phyloP scores from a whole-genome alignment of 2,329 filamentous ascomycete species.

The Karstenula rhodostoma region DNA sequence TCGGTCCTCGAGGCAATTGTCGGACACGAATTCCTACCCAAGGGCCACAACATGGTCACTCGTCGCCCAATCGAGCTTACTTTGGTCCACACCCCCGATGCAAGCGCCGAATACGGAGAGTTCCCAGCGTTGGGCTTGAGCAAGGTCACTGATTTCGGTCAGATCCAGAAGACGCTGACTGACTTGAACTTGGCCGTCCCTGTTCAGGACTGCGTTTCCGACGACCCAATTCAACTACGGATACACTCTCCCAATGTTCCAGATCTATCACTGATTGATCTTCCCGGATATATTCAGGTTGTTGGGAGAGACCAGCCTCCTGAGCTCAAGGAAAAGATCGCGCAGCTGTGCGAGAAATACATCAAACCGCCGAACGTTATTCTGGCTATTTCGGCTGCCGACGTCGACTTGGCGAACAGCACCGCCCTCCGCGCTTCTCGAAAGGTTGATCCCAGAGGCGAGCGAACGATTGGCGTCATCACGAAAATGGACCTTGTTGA shows the following conservation, averaged over 20 bases:
- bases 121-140: constrained; percentile 91
- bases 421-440: constrained; percentile 89
- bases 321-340: constrained; percentile 93
- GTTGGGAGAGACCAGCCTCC: constrained; percentile 88
- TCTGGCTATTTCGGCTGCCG: constrained; percentile 93
- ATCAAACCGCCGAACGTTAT: constrained; percentile 97
- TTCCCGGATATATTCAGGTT: constrained; percentile 97
- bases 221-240: constrained; percentile 94
- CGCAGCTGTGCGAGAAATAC: constrained; percentile 96
- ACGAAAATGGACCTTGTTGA: constrained; percentile 99
- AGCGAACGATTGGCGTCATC: constrained; percentile 97
- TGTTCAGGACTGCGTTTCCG: constrained; percentile 88
- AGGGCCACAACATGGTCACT: constrained; percentile 99
- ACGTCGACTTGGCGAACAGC: constrained; percentile 96
- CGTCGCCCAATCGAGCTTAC: constrained; percentile 94
- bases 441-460: constrained; percentile 90
- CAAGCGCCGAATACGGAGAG: constrained; percentile 89
- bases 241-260: constrained; percentile 97
- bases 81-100: constrained; percentile 90
- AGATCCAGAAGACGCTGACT: constrained; percentile 91
- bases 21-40: constrained; percentile 95
- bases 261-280: constrained; percentile 92
- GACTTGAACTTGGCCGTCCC: constrained; percentile 95
- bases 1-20: constrained; percentile 97
- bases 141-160: constrained; percentile 89